Evolutionary conservation across 257 asterid genomes (phyloP), one percentile per base, ranked within the genome.

Genomic region (Nicotiana undulata): DNA sequence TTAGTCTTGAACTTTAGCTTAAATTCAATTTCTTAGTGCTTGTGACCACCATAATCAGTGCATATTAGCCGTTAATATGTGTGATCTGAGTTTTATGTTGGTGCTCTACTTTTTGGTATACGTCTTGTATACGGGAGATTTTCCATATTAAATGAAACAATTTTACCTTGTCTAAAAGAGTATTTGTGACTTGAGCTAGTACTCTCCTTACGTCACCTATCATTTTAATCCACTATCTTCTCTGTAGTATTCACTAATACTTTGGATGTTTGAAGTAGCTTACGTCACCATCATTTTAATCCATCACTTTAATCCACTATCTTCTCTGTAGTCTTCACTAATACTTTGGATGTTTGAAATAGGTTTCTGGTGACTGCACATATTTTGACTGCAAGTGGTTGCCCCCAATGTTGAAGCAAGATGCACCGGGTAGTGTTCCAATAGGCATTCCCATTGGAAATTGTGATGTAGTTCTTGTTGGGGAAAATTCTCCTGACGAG

Each of bases 301-400:
- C 31, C 24, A 46, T 72, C 40, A 46, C 37, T 46, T 44, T 2
- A 46, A 24, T 3, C 26, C 60, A 46, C 61, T 72, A 24, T 49
- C 78, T 72, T 72, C 61, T 72, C 61, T 46, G 60, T 46, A 15
- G 60, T 72, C 44, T 15, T 72, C 61, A 7, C 26, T 49, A 12
- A 44, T 40, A 37, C 26, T 17, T 24, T 37, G 22, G 40, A 72
- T 72, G 63, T 53, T 81, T 77, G 34, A 55, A 74, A 67, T 87
- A 95, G 98, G 98, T 95, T 81, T 83, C 98, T 72, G 99, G 99
- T 31, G 99, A 95, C 80, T 95, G 99, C 88, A 92, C 97, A 46
- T 93, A 91, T 87, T 95, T 95, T 85, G 97, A 95, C 85, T 95
- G 98, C 96, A 90, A 85, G 84, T 85, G 88, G 84, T 87, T 95